Evolutionary conservation across 768 basidiomycete species (phyloP), one percentile per base, ranked within the genome.

Genomic region (Pisolithus orientalis): DNA sequence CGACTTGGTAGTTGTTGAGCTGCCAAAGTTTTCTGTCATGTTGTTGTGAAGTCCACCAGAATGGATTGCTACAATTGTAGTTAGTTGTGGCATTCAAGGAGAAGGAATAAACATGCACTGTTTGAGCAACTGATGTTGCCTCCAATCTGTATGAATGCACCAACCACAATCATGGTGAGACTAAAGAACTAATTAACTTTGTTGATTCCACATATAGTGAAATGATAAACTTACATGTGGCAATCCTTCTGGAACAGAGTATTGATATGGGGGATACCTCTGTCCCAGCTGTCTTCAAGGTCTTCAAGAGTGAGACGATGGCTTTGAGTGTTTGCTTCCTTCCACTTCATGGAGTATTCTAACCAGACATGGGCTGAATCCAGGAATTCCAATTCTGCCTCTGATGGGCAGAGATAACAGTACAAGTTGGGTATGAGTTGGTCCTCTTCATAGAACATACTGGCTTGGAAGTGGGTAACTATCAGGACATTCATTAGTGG

Each of bases 361-460:
- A 87, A 91, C 96, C 96, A 99, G 38, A 99, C 96, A 61, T 96
- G 92, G 39, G 94, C 94, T 2, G 94, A 97, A 65, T 99, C 96
- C 54, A 96, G 68, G 75, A n/a, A n/a, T n/a, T n/a, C n/a, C n/a
- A 99, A 97, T 66, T 97, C 94, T 1, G 94, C 90, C 66, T 95
- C 92, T 94, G 94, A 97, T 10, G 94, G 94, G 60, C 95, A 91
- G 11, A 96, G 77, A 68, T 98, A 95, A 58, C 96, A 89, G 73
- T 95, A 95, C 72, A 99, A 66, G 70, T 98, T 98, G 46, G 95
- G 95, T 64, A 97, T 98, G 31, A 98, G 79, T 62, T 94, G 89
- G 61, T 92, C 91, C 61, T 93, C 90, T 63, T 93, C 90, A 51
- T 94, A 92, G 11, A 89, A 88, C 95, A 97, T 96, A 65, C 96